phyloP scores from a whole-genome alignment of 2,329 filamentous ascomycete genomes.

The Apiospora saccharicola region DNA sequence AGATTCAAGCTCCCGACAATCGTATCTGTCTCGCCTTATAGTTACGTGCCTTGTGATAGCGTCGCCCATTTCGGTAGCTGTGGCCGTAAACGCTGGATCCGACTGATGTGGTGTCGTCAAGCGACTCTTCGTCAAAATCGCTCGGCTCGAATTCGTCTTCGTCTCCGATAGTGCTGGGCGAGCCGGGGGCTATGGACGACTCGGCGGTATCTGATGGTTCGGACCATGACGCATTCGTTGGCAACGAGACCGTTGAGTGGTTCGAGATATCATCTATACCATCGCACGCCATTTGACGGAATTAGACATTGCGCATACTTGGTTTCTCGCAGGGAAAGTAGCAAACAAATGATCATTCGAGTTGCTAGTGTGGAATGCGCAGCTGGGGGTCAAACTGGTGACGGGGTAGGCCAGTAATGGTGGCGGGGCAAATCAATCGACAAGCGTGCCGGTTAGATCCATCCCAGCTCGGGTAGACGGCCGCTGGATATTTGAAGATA shows the following conservation, averaged over 20 bases:
- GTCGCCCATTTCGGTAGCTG: conserved; percentile 50
- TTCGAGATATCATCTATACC: background rate
- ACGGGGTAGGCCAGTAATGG: background rate
- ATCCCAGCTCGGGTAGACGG: background rate
- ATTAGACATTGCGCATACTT: background rate
- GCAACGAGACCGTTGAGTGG: background rate
- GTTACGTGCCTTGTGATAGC: conserved; percentile 49
- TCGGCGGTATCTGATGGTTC: background rate
- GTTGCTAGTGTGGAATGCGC: background rate
- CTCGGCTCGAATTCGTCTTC: conserved; percentile 27
- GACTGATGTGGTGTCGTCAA: conserved; percentile 39
- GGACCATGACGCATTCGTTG: conserved; percentile 17
- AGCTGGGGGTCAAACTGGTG: background rate
- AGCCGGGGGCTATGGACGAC: conserved; percentile 3
- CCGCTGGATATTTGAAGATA: background rate
- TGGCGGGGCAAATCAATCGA: background rate
- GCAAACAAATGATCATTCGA: background rate
- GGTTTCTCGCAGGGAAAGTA: background rate
- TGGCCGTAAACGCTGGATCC: conserved; percentile 48
- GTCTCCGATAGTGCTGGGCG: conserved; percentile 5
- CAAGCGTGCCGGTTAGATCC: background rate
- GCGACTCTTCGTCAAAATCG: conserved; percentile 30
- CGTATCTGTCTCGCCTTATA: conserved; percentile 33
- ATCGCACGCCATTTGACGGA: background rate
- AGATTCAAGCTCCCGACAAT: conserved; percentile 37